A percentile compares a stretch with the other conserved stretches of the same genome.
Evolutionary conservation across 495 filamentous ascomycete species (phyloP).

Genomic region (Halenospora varia): DNA sequence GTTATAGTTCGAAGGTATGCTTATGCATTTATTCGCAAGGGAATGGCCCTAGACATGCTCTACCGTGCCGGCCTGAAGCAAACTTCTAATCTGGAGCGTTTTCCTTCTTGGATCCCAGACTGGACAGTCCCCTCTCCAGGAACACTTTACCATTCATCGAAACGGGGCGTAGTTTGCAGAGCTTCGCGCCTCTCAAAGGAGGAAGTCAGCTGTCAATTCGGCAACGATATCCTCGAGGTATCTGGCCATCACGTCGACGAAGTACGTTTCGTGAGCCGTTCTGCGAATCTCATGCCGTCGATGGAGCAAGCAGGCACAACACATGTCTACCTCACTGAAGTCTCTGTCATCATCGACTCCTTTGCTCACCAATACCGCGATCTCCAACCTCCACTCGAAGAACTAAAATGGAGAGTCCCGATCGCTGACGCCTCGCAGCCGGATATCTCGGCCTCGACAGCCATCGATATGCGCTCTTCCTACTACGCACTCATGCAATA

Average conservation of each 20-base stretch:
- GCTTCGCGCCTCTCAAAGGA: neutral
- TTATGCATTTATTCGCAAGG: neutral
- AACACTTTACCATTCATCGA: neutral
- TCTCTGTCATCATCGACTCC: neutral
- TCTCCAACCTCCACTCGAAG: neutral
- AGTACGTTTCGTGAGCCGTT: neutral
- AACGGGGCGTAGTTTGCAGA: neutral
- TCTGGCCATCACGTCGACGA: neutral
- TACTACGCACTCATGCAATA: neutral
- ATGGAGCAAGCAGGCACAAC: too few species aligned
- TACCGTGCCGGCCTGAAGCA: slow-evolving; percentile 4
- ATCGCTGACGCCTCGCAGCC: neutral
- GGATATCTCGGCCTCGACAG: neutral
- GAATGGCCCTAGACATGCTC: slow-evolving; percentile 6
- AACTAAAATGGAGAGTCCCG: neutral
- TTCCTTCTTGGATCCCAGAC: slow-evolving; percentile 14
- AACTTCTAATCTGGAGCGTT: neutral
- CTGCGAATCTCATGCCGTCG: neutral
- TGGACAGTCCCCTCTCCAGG: neutral
- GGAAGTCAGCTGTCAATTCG: neutral
- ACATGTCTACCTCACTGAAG: neutral
- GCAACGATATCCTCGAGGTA: neutral
- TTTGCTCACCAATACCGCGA: too few species aligned
- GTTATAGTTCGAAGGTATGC: slow-evolving; percentile 4
- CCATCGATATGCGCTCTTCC: neutral